Base-by-base conservation (phyloP, 2,329 filamentous ascomycete species). In the Botrytis sinoallii region DNA sequence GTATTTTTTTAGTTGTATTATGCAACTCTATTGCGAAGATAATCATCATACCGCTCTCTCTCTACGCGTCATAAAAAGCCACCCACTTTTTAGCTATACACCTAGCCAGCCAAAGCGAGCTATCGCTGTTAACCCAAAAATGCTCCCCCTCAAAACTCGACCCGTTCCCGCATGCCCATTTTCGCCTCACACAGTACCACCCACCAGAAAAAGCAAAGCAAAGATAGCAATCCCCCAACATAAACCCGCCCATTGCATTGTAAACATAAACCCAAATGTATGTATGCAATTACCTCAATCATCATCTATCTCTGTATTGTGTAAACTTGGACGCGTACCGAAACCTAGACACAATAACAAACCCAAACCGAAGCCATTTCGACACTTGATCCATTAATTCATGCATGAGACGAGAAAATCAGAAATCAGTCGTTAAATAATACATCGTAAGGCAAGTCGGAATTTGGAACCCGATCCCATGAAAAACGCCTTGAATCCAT, bases 211-310 rank as follows among this genome's bases (percentile, higher is more conserved):
- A 64, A 44, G 25, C 8, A 63, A 42, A 64, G 16, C 61, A 29
- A 64, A 57, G n/a, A 16, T 16, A 64, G 61, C 61, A 29, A 64
- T 12, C 25, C 32, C 25, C 32, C 46, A 20, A 12, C 64, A 29
- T 29, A 20, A 52, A 52, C 42, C 9, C 25, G 22, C 20, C 65
- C 35, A 68, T 68, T 55, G 64, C 32, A n/a, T 7, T 52, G 46
- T 67, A n/a, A 38, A 67, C n/a, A 38, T 67, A 40, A 67, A 38
- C 32, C 44, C 44, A 67, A 18, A 67, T 67, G 14, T 67, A 67
- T 40, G 44, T n/a, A 52, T 38, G 44, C 44, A 20, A 40, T 20
- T 22, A 52, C 44, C 22, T 52, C 35, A 68, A 20, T 42, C 48
- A 7, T 42, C 48, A 68, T n/a, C 29, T 20, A 52, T n/a, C 35